Conservation (phyloP, 1,284 basidiomycete genomes). For the Coniferiporia sulphurascens region DNA sequence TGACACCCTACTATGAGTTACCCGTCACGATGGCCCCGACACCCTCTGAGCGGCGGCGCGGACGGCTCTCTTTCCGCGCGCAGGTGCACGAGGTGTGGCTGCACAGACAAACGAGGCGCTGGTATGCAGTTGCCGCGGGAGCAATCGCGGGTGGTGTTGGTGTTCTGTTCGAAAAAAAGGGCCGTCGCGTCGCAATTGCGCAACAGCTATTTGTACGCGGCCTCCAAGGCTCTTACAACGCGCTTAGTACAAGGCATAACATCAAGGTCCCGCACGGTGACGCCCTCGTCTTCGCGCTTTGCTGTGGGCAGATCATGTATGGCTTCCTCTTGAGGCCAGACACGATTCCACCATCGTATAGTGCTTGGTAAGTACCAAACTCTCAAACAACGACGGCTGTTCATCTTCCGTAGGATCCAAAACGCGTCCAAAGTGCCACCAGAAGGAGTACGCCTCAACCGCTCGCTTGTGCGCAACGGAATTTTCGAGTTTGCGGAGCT, state of each 20-base stretch:
- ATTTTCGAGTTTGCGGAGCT: slow-evolving; percentile 52
- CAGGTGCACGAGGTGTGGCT: slow-evolving; percentile 59
- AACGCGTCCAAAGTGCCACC: slow-evolving; percentile 64
- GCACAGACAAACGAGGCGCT: slow-evolving; percentile 64
- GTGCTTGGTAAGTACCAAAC: slow-evolving; percentile 51
- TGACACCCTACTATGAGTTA: slow-evolving; percentile 20
- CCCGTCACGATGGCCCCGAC: slow-evolving; percentile 16
- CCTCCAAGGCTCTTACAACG: slow-evolving; percentile 80
- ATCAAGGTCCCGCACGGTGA: slow-evolving; percentile 83
- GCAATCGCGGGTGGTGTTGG: slow-evolving; percentile 78
- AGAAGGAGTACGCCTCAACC: slow-evolving; percentile 59
- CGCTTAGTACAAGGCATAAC: slow-evolving; percentile 58
- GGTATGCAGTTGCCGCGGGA: slow-evolving; percentile 89
- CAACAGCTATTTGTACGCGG: slow-evolving; percentile 92
- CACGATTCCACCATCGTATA: slow-evolving; percentile 76
- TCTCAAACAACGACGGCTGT: background rate
- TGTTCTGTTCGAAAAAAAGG: slow-evolving; percentile 77
- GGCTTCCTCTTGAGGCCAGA: slow-evolving; percentile 79
- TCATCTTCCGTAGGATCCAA: slow-evolving; percentile 38
- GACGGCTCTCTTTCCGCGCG: slow-evolving; percentile 56
- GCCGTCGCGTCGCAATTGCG: slow-evolving; percentile 68
- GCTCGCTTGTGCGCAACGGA: slow-evolving; percentile 53
- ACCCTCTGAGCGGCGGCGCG: slow-evolving; percentile 30
- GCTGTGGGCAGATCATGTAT: slow-evolving; percentile 89
- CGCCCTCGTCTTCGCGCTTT: slow-evolving; percentile 77